Evolutionary conservation across 768 basidiomycete species (phyloP), one percentile per base, ranked within the genome.

Genomic region (Nidularia sp.): DNA sequence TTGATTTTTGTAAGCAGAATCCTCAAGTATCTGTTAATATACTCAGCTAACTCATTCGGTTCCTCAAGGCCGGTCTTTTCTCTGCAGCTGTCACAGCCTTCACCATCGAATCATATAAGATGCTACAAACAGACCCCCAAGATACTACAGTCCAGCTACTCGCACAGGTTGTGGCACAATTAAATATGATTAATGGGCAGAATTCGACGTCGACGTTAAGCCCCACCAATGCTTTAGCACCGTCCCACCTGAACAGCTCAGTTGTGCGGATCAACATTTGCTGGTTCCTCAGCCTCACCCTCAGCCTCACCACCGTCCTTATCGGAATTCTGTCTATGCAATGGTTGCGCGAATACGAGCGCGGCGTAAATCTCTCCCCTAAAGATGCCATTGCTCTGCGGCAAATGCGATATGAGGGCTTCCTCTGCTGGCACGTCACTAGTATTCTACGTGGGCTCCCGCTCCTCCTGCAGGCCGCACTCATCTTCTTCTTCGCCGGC

Each of bases 401-500:
- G 13, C 49, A 59, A 12, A 47, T 60, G 31, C 57, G 59, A 4
- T 54, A 52, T 35, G 31, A 60, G 34, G 54, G 59, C 31, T 49
- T 56, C 44, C 48, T 44, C 29, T 45, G 35, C 22, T 62, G 59
- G 59, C 34, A 46, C 13, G 53, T 58, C 13, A 53, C 57, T 12
- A 43, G 47, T 8, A 56, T 62, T 45, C 34, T 58, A 15, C 32
- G 31, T 15, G 42, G 12, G 8, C 48, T 51, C 1, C 55, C 57
- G 0, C 10, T 60, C 5, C 50, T 62, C 2, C 57, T 62, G 6
- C 50, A 60, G 22, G 9, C 45, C 4, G 46, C 54, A 2, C 55
- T 62, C n/a, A 32, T 60, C 13, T 36, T 60, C 2, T 62, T 62
- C 54, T 60, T 60, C 34, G 50, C 39, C 4, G 60, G 60, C 5